Base-by-base conservation (phyloP, 2,329 filamentous ascomycete species). In the Microthyrium microscopicum region DNA sequence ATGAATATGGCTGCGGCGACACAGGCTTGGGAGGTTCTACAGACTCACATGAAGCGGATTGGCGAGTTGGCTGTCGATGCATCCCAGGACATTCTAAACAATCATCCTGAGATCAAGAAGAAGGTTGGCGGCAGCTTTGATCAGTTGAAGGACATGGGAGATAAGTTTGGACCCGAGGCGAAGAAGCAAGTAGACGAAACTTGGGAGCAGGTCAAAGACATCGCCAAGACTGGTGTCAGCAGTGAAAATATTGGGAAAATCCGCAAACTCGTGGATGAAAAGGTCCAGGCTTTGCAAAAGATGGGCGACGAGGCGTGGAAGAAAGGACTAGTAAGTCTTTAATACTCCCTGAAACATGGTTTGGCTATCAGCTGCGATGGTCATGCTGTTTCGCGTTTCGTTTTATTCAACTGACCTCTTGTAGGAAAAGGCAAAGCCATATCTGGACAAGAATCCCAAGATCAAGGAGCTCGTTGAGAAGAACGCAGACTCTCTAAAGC, bases 151-250 rank as follows among this genome's bases (percentile, higher is more conserved):
- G 53, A 72, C 42, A 64, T 81, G 52, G 72, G 72, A 18, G 68
- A 81, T 11, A 60, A 71, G 38, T 77, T 77, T 45, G 79, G 79
- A 0, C 78, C 77, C 0, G 74, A 83, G 47, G 77, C 75, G 0
- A 80, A 82, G 66, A 74, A 82, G 62, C 66, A 80, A 51, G 67
- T 78, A 4, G 73, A 83, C 35, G 62, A 76, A 53, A 79, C 77
- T 1, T 82, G 75, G 68, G 50, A 64, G 19, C 66, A 83, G 50
- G 58, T 80, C 42, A 64, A 63, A 42, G 69, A 77, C 25, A 64
- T 82, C 30, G 48, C 78, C 35, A 66, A 70, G 29, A 62, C 63
- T 11, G 77, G 77, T 3, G 47, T 80, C 33, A 70, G 61, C 31
- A 57, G 60, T 0, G 58, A 68, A 33, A 72, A 70, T 45, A 62